These are phyloP conservation scores for Sordariomycetes sp. DNA, from an alignment of 2,329 filamentous ascomycete species.

Conservation along the genomic window DNA sequence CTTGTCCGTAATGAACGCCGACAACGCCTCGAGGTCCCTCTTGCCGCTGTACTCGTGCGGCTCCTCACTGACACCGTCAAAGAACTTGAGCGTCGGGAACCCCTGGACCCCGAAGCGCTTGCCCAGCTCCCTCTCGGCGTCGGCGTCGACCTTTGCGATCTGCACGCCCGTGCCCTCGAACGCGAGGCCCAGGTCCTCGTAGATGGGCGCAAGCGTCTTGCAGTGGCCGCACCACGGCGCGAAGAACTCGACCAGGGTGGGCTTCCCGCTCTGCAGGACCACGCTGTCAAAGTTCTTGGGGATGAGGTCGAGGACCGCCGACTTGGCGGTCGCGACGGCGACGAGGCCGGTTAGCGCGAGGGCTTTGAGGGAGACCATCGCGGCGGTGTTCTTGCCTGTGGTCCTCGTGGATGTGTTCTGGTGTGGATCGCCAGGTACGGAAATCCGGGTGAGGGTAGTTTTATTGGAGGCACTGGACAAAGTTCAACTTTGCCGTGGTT, in stretches of 20 bases:
- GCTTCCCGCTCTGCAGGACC: slow-evolving; percentile 83
- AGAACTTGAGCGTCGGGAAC: slow-evolving; percentile 95
- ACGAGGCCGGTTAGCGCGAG: slow-evolving; percentile 43
- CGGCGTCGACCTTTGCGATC: slow-evolving; percentile 93
- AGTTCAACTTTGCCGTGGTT: background rate
- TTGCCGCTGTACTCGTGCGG: slow-evolving; percentile 78
- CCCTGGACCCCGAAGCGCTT: slow-evolving; percentile 82
- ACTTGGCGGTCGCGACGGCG: slow-evolving; percentile 50
- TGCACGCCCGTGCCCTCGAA: slow-evolving; percentile 67
- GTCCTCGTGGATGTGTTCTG: background rate
- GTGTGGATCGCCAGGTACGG: background rate
- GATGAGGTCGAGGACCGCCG: slow-evolving; percentile 79
- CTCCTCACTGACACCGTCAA: slow-evolving; percentile 83
- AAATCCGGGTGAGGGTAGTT: background rate
- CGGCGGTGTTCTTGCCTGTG: slow-evolving; percentile 6
- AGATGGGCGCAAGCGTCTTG: slow-evolving; percentile 91
- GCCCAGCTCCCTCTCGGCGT: slow-evolving; percentile 73
- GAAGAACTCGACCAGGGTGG: slow-evolving; percentile 94
- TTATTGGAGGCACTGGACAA: background rate
- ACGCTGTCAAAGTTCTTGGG: slow-evolving; percentile 86
- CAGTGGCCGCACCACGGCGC: slow-evolving; percentile 99
- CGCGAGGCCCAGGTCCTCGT: slow-evolving; percentile 71
- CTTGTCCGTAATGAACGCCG: slow-evolving; percentile 73
- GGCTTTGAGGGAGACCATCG: slow-evolving; percentile 47
- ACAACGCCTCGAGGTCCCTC: slow-evolving; percentile 76